Percentiles rank a stretch among this genome's conserved stretches.
Conservation (phyloP, 352 stramenopile species). For the Phytophthora capsici region DNA sequence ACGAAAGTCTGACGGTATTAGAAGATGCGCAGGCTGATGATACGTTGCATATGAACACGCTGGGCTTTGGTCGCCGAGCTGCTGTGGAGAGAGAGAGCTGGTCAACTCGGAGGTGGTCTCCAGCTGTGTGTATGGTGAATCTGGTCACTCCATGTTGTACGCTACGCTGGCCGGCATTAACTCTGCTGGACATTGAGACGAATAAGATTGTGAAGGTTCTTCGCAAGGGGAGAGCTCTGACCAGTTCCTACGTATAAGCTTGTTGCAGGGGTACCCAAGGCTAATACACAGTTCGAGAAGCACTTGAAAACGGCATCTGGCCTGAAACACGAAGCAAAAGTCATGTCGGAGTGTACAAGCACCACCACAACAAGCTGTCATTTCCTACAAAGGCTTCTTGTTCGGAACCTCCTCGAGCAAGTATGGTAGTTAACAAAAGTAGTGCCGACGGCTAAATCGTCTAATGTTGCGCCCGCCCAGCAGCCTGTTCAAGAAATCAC, state of each 20-base stretch:
- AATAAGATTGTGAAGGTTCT: conserved; percentile 94
- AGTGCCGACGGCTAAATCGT: conserved; percentile 49
- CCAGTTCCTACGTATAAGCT: conserved; percentile 92
- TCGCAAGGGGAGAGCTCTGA: conserved; percentile 95
- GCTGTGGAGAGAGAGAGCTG: conserved; percentile 89
- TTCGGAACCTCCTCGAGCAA: conserved; percentile 21
- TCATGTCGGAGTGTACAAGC: conserved; percentile 64
- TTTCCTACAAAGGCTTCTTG: conserved; percentile 25
- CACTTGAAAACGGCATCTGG: conserved; percentile 63
- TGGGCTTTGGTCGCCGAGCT: conserved; percentile 88
- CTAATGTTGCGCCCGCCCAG: conserved; percentile 58
- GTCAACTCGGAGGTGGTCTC: conserved; percentile 47
- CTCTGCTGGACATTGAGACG: conserved; percentile 94
- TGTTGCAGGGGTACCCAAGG: conserved; percentile 96
- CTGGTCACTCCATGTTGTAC: conserved; percentile 95
- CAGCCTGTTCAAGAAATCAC: conserved; percentile 55
- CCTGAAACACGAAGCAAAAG: conserved; percentile 49
- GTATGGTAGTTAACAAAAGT: conserved; percentile 19
- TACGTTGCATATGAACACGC: conserved; percentile 78
- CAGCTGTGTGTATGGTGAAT: conserved; percentile 97
- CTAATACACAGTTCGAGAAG: conserved; percentile 96
- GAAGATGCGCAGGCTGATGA: conserved; percentile 84
- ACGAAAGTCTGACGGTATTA: conserved; percentile 91
- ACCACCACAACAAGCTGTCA: conserved; percentile 9
- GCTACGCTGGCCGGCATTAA: conserved; percentile 97